Evolutionary conservation across 2,329 filamentous ascomycete species (phyloP), one percentile per base, ranked within the genome.

Genomic region (Penicillium sp.): DNA sequence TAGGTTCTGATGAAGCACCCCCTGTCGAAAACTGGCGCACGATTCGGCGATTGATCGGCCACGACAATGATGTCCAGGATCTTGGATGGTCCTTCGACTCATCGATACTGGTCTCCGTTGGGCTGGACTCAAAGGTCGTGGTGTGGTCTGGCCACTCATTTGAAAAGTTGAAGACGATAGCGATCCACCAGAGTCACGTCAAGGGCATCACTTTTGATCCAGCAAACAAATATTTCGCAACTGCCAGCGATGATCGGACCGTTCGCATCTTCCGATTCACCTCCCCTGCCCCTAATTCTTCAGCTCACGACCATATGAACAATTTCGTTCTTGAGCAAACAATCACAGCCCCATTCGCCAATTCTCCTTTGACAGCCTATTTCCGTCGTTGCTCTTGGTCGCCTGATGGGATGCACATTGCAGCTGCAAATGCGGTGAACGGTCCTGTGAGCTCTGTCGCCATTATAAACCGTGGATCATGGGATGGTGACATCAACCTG

Each of bases 151-250:
- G 94, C 0, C 89, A 95, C 76, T 97, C 93, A 0, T 99, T 99
- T 67, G 94, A 99, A 78, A 97, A 96, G 78, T 83, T 99, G 65
- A 97, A 97, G 82, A 93, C 91, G 3, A 80, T 99, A 6, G 87
- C 92, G 2, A 89, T 93, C 58, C 94, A 99, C 75, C 91, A 96
- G 74, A 97, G 92, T 73, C 95, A 97, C 73, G 94, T 99, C 78
- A 99, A 99, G 75, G 94, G 95, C 61, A 95, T 99, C 69, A 96
- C 93, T 0, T 99, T 99, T 71, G 94, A 99, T 72, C 94, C 94
- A 0, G 94, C 94, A 42, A 97, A 97, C 80, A 99, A 97, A 73
- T 99, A 96, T 80, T 99, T 99, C 76, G 94, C 95, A 17, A 99
- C 95, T 0, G 93, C 95, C 2, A 96, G 92, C 77, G 94, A 99